phyloP scores from a whole-genome alignment of 495 filamentous ascomycete genomes.

The Parathielavia hyrcaniae region DNA sequence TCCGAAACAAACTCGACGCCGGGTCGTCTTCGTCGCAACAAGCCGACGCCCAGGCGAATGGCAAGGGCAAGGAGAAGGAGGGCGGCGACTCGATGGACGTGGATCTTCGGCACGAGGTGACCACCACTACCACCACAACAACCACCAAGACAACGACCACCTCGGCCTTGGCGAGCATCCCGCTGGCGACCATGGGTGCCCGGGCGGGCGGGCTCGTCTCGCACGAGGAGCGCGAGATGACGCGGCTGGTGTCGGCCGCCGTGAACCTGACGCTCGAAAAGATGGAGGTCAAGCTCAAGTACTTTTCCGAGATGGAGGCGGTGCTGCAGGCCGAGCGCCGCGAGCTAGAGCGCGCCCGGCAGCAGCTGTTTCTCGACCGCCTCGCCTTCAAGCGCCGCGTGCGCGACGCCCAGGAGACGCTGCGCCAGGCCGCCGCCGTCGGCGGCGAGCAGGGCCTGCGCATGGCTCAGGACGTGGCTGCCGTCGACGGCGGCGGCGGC shows the following conservation, averaged over 20 bases:
- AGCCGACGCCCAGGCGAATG: slow-evolving; percentile 28
- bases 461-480: slow-evolving; percentile 44
- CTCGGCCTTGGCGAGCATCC: slow-evolving; percentile 65
- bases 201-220: slow-evolving; percentile 83
- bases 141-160: slow-evolving; percentile 44
- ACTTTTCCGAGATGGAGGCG: slow-evolving; percentile 93
- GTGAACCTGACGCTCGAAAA: slow-evolving; percentile 81
- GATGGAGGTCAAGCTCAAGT: slow-evolving; percentile 76
- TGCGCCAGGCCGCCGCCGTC: slow-evolving; percentile 54
- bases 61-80: slow-evolving; percentile 51
- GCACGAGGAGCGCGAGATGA: slow-evolving; percentile 94
- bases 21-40: slow-evolving; percentile 50
- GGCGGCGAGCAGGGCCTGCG: slow-evolving; percentile 57
- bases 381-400: slow-evolving; percentile 84
- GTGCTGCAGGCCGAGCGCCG: slow-evolving; percentile 85
- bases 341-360: slow-evolving; percentile 82
- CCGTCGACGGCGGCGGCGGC: slow-evolving; percentile 36
- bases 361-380: slow-evolving; percentile 89
- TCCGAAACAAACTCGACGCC: slow-evolving; percentile 68
- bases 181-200: slow-evolving; percentile 76
- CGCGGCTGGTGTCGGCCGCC: slow-evolving; percentile 75
- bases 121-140: slow-evolving; percentile 36
- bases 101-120: slow-evolving; percentile 40
- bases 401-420: slow-evolving; percentile 69
- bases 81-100: slow-evolving; percentile 51